phyloP scores from a whole-genome alignment of 108 stramenopile genomes.

The Chaetoceros tenuissimus region DNA sequence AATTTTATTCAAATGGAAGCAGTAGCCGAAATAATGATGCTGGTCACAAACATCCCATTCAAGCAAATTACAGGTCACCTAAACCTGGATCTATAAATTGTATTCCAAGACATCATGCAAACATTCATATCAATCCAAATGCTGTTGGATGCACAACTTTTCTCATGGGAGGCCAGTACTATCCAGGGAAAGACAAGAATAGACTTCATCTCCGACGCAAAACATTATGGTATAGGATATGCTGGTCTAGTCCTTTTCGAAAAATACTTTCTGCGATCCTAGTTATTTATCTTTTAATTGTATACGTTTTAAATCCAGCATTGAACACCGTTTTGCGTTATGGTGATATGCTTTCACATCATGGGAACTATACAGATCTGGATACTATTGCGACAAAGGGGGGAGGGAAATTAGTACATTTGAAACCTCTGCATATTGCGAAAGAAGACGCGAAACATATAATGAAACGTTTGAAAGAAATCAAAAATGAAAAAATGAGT shows the following conservation, averaged over 20 bases:
- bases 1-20: too few relatives aligned
- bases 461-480: background rate
- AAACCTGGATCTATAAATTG: background rate
- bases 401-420: background rate
- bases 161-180: slow-evolving; percentile 51
- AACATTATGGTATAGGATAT: slow-evolving; percentile 54
- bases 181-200: slow-evolving; percentile 60
- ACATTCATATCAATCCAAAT: background rate
- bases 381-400: background rate
- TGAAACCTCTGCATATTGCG: background rate
- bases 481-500: background rate
- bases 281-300: slow-evolving; percentile 15
- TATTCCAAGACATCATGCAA: background rate
- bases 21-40: too few relatives aligned
- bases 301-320: slow-evolving; percentile 16
- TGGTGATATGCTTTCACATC: slow-evolving; percentile 6
- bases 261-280: slow-evolving; percentile 3
- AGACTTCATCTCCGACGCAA: slow-evolving; percentile 28
- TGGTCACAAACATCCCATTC: background rate
- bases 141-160: slow-evolving; percentile 35
- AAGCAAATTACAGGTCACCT: background rate
- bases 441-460: background rate
- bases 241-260: slow-evolving; percentile 32
- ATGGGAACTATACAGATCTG: background rate
- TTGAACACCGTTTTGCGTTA: slow-evolving; percentile 6